Conservation (phyloP, 805 yeast genomes). For the Ogataea degrootiae region DNA sequence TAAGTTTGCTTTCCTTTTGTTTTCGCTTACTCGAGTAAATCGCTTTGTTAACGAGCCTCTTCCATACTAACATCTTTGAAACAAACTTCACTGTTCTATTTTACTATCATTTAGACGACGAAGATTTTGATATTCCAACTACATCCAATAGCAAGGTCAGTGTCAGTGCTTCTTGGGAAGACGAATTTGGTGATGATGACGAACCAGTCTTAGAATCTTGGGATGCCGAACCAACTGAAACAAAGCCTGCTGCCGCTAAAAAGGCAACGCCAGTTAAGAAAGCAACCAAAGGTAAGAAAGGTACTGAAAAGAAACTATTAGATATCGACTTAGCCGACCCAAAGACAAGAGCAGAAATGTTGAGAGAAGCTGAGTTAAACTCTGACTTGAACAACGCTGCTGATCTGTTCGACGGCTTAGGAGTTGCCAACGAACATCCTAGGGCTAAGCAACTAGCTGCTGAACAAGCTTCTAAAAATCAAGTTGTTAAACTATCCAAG, state of each 20-base stretch:
- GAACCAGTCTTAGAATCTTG: slow-evolving; percentile 83
- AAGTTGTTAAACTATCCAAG: slow-evolving; percentile 38
- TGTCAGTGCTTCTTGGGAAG: slow-evolving; percentile 75
- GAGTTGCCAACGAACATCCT: slow-evolving; percentile 53
- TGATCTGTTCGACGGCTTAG: slow-evolving; percentile 76
- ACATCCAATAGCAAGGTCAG: slow-evolving; percentile 37
- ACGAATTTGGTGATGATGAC: slow-evolving; percentile 59
- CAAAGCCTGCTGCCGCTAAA: slow-evolving; percentile 29
- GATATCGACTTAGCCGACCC: slow-evolving; percentile 71
- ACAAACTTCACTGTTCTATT: not conserved
- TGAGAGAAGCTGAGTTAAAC: slow-evolving; percentile 74
- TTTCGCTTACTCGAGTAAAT: not conserved
- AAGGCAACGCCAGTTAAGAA: slow-evolving; percentile 28
- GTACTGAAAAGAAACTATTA: slow-evolving; percentile 36
- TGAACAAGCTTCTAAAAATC: slow-evolving; percentile 44
- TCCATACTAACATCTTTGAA: slow-evolving; percentile 1
- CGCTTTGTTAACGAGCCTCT: not conserved
- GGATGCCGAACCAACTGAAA: slow-evolving; percentile 81
- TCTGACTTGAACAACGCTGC: slow-evolving; percentile 92
- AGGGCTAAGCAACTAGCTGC: slow-evolving; percentile 36
- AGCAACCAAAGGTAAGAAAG: slow-evolving; percentile 37
- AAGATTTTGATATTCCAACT: slow-evolving; percentile 74
- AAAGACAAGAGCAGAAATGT: slow-evolving; percentile 65
- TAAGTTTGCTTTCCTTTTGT: slow-evolving; percentile 7
- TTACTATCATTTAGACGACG: slow-evolving; percentile 56